Conservation (phyloP, 2,329 filamentous ascomycete genomes). For the Pleurostoma richardsiae region DNA sequence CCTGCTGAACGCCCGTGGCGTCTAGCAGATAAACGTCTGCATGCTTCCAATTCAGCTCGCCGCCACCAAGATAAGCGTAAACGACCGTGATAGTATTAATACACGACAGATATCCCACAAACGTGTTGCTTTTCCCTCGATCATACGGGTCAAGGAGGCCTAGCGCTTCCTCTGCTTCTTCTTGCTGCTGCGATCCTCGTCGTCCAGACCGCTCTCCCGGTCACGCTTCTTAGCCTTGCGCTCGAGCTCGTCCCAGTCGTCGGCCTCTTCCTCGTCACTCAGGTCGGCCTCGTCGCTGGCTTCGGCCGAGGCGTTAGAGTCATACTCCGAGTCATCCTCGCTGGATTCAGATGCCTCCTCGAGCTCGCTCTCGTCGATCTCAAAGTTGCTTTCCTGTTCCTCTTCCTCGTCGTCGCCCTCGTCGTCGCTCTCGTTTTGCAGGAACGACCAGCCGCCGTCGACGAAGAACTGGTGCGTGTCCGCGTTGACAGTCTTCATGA, state of each 20-base stretch:
- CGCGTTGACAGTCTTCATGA: constrained; percentile 97
- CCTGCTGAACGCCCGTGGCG: too few species aligned
- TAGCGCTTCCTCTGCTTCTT: constrained; percentile 62
- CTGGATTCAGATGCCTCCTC: constrained; percentile 72
- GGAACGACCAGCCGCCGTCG: constrained; percentile 92
- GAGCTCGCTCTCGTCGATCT: constrained; percentile 81
- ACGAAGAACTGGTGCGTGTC: constrained; percentile 94
- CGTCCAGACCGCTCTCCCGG: constrained; percentile 61
- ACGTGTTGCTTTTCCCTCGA: too few species aligned
- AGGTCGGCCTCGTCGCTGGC: constrained; percentile 73
- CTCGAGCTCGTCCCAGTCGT: constrained; percentile 94
- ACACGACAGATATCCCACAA: too few species aligned
- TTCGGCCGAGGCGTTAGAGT: constrained; percentile 80
- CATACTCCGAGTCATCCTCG: constrained; percentile 87
- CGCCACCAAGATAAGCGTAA: too few species aligned
- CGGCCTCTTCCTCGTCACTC: constrained; percentile 71
- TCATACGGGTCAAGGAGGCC: not conserved
- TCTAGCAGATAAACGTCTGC: too few species aligned
- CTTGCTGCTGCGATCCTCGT: constrained; percentile 69
- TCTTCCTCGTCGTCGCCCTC: constrained; percentile 74
- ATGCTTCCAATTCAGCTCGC: too few species aligned
- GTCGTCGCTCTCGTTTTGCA: constrained; percentile 81
- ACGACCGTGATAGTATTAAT: too few species aligned
- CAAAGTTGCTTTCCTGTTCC: constrained; percentile 88
- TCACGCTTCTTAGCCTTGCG: constrained; percentile 86